Conservation (phyloP, 768 basidiomycete species). For the Zangia roseola region DNA sequence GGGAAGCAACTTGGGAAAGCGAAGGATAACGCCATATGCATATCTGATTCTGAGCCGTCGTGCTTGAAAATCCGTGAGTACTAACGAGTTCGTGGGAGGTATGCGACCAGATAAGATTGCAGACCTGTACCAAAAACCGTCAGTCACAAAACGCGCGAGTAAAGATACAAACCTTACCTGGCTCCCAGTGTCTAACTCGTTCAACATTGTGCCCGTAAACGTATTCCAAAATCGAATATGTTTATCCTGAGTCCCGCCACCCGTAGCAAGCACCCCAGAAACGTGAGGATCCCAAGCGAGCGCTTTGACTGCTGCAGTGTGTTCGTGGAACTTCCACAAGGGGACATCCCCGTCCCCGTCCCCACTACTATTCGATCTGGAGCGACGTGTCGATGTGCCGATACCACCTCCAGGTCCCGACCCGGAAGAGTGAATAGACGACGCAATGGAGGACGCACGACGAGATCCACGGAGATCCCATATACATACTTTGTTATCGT, state of each 20-base stretch:
- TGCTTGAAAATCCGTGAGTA: conserved; percentile 94
- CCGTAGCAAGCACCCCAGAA: conserved; percentile 85
- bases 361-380: conserved; percentile 28
- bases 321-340: conserved; percentile 93
- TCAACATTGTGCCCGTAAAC: conserved; percentile 77
- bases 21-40: conserved; percentile 95
- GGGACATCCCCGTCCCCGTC: conserved; percentile 54
- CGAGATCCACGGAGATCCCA: conserved; percentile 84
- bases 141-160: background rate
- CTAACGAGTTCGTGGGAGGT: conserved; percentile 98
- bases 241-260: conserved; percentile 98
- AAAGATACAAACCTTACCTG: conserved; percentile 55
- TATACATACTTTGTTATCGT: conserved; percentile 98
- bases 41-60: conserved; percentile 93
- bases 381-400: conserved; percentile 20
- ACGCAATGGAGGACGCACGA: conserved; percentile 28
- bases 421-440: conserved; percentile 27
- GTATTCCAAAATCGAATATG: conserved; percentile 99
- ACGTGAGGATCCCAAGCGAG: conserved; percentile 98
- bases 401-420: conserved; percentile 29
- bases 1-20: conserved; percentile 89
- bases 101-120: conserved; percentile 94
- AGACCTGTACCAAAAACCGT: conserved; percentile 59
- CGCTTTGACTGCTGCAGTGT: conserved; percentile 96
- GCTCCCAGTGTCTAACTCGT: conserved; percentile 90